Conservation (phyloP, 2,329 filamentous ascomycete genomes). For the Davidsoniella virescens region DNA sequence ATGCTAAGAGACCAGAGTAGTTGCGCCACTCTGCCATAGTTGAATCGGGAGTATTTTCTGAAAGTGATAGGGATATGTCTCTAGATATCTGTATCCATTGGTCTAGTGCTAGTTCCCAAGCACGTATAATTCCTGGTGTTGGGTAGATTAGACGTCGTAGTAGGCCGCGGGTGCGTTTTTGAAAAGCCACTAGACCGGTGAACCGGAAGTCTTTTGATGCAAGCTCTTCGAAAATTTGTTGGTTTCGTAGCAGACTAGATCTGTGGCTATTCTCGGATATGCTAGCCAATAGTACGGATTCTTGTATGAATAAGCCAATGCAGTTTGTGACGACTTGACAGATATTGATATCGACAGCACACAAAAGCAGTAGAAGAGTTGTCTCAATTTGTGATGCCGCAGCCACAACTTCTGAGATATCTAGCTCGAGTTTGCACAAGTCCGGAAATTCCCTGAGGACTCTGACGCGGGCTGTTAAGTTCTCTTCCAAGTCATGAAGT, state of each 20-base stretch:
- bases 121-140: slow-evolving; percentile 47
- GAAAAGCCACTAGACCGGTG: slow-evolving; percentile 53
- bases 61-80: slow-evolving; percentile 38
- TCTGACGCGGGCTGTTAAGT: slow-evolving; percentile 37
- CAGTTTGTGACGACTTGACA: slow-evolving; percentile 49
- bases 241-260: slow-evolving; percentile 38
- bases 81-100: slow-evolving; percentile 48
- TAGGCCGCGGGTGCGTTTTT: slow-evolving; percentile 45
- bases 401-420: slow-evolving; percentile 36
- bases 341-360: slow-evolving; percentile 47
- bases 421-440: slow-evolving; percentile 31
- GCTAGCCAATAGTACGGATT: slow-evolving; percentile 37
- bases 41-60: slow-evolving; percentile 37
- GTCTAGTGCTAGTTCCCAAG: slow-evolving; percentile 51
- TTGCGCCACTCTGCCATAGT: slow-evolving; percentile 50
- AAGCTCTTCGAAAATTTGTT: slow-evolving; percentile 44
- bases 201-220: slow-evolving; percentile 48
- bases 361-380: slow-evolving; percentile 44
- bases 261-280: slow-evolving; percentile 24
- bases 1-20: slow-evolving; percentile 51
- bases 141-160: slow-evolving; percentile 45
- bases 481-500: slow-evolving; percentile 24
- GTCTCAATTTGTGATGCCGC: slow-evolving; percentile 44
- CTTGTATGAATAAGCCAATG: slow-evolving; percentile 45
- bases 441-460: slow-evolving; percentile 25